Percentiles rank a stretch among this genome's conserved stretches.
Evolutionary conservation across 768 basidiomycete species (phyloP).

Genomic region (Tephrocybe sp.): DNA sequence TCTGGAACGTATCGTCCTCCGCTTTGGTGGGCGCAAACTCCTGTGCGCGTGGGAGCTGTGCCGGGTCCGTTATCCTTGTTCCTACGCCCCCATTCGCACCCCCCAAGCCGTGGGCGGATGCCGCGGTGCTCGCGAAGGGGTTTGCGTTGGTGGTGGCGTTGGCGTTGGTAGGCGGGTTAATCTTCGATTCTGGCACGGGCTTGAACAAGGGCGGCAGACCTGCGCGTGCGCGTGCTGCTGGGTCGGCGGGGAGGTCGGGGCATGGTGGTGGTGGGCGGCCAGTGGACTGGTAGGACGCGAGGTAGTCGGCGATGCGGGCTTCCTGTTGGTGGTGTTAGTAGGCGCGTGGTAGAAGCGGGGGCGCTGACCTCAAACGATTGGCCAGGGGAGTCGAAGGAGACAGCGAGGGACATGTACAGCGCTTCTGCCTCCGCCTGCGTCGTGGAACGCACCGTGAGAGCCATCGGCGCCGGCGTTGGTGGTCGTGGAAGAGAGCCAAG

Average conservation of each 20-base stretch:
- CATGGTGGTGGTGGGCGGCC: slow-evolving; percentile 48
- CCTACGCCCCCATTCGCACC: too few relatives aligned
- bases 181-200: slow-evolving; percentile 30
- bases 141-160: too few relatives aligned
- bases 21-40: slow-evolving; percentile 15
- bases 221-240: slow-evolving; percentile 40
- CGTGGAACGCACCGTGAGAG: too few relatives aligned
- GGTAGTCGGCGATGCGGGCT: slow-evolving; percentile 53
- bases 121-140: too few relatives aligned
- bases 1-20: slow-evolving; percentile 31
- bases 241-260: slow-evolving; percentile 46
- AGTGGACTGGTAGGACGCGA: slow-evolving; percentile 45
- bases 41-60: slow-evolving; percentile 22
- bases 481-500: too few relatives aligned
- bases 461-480: too few relatives aligned
- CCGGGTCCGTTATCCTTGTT: slow-evolving; percentile 15
- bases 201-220: slow-evolving; percentile 53
- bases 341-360: not conserved
- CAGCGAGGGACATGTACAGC: slow-evolving; percentile 26
- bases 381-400: slow-evolving; percentile 19
- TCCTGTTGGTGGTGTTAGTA: slow-evolving; percentile 38
- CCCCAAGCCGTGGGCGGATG: not conserved
- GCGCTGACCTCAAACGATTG: slow-evolving; percentile 30
- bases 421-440: not conserved
- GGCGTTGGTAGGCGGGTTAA: too few relatives aligned